Conservation (phyloP, 345 rosid genomes). For the Lepidium africanum region DNA sequence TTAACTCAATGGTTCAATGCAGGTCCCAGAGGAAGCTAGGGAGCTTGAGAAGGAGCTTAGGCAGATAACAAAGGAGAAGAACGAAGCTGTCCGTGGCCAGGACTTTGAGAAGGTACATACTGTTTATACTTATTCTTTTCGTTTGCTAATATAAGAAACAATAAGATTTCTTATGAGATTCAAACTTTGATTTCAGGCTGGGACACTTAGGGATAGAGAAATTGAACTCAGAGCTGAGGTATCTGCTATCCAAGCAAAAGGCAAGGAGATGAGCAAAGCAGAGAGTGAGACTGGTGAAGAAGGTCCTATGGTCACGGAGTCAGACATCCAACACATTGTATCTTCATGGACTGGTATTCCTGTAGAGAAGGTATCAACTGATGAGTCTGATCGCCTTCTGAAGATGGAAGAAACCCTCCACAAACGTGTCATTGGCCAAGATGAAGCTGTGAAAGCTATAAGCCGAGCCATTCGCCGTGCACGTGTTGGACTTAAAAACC, state of each 20-base stretch:
- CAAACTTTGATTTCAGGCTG: conserved; percentile 53
- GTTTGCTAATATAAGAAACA: background rate
- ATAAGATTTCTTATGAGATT: background rate
- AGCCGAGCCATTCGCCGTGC: conserved; percentile 58
- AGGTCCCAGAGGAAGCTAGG: conserved; percentile 97
- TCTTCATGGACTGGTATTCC: conserved; percentile 98
- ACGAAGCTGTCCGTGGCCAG: conserved; percentile 90
- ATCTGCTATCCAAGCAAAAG: conserved; percentile 72
- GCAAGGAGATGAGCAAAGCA: conserved; percentile 95
- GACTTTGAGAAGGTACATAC: conserved; percentile 84
- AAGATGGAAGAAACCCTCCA: conserved; percentile 96
- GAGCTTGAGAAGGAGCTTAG: conserved; percentile 97
- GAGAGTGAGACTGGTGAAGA: conserved; percentile 85
- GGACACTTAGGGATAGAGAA: conserved; percentile 86
- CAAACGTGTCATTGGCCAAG: conserved; percentile 88
- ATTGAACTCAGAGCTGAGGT: conserved; percentile 92
- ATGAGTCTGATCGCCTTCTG: conserved; percentile 86
- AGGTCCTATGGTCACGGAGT: conserved; percentile 75
- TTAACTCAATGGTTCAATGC: conserved; percentile 8
- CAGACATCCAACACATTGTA: conserved; percentile 88
- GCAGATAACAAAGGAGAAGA: conserved; percentile 88
- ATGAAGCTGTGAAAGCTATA: conserved; percentile 83
- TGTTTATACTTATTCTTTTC: background rate
- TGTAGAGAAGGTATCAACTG: conserved; percentile 84
- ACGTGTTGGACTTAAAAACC: conserved; percentile 55